Evolutionary conservation across 1,139 yeast genomes (phyloP).

Genomic region (Protomyces macrosporus): DNA sequence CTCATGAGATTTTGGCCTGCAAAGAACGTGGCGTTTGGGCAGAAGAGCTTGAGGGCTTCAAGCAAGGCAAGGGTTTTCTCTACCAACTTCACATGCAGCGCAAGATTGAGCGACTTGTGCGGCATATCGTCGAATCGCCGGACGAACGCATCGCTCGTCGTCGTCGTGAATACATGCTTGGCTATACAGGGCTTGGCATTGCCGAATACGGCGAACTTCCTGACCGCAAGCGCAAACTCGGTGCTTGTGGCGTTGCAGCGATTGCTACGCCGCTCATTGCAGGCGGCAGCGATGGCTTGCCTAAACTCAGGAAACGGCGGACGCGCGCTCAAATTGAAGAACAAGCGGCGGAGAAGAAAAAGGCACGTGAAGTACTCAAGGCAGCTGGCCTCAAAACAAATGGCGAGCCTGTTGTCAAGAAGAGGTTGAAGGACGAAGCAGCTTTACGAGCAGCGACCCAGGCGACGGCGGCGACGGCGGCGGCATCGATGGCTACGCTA

Average conservation of each 20-base stretch:
- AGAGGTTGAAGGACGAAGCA: not conserved
- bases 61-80: not conserved
- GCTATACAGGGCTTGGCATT: slow-evolving; percentile 12
- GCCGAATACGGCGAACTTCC: slow-evolving; percentile 15
- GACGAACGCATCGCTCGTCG: not conserved
- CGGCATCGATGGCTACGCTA: not conserved
- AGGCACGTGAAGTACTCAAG: slow-evolving; percentile 10
- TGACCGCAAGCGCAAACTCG: slow-evolving; percentile 6
- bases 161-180: slow-evolving; percentile 11
- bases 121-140: slow-evolving; percentile 2
- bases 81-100: slow-evolving; percentile 18
- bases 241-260: not conserved
- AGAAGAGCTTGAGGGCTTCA: slow-evolving; percentile 15
- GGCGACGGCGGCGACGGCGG: not conserved
- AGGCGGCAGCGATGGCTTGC: not conserved
- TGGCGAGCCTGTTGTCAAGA: slow-evolving; percentile 4
- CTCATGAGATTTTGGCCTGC: slow-evolving; percentile 10
- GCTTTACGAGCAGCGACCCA: slow-evolving; percentile 6
- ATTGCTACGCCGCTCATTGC: not conserved
- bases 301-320: slow-evolving; percentile 7
- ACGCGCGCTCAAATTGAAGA: slow-evolving; percentile 12
- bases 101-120: slow-evolving; percentile 1
- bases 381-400: slow-evolving; percentile 20
- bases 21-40: slow-evolving; percentile 22
- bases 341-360: slow-evolving; percentile 8